Base-by-base conservation (phyloP, 2,329 filamentous ascomycete genomes). In the Pseudogymnoascus sp. region DNA sequence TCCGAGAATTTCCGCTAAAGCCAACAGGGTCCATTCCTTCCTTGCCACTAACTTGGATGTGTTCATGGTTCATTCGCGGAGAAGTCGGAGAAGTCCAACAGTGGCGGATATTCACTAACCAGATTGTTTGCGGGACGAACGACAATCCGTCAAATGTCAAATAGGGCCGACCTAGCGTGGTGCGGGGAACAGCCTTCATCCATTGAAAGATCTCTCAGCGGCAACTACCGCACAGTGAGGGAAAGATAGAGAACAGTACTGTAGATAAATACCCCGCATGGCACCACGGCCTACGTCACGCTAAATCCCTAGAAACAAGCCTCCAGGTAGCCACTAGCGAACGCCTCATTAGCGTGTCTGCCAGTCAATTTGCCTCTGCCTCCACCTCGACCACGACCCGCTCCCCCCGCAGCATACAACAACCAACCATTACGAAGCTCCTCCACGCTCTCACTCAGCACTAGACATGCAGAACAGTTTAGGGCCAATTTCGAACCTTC, bases 281-380 rank as follows among this genome's bases (percentile, higher is more conserved):
- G 6, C 21, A 23, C 2, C 37, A 38, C 37, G 37, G n/a, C n/a
- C n/a, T 16, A 16, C 37, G 37, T 38, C 37, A 38, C 14, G 37
- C 37, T 38, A 38, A 38, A 38, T 38, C 4, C 37, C 37, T n/a
- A 38, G n/a, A 38, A 38, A 38, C 37, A 38, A n/a, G 37, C 37
- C 11, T 75, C 74, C 3, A 23, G 21, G 21, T 66, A 76, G 80
- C 38, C 79, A 78, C 1, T 69, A 80, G 12, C 79, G 78, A 25
- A 63, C 61, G 62, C 49, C 55, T 60, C 23, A 49, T 18, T 38
- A 49, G 25, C 55, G 28, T 7, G 25, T 52, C 25, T 21, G 8
- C 23, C 25, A 60, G 25, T 59, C 41, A 35, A 63, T 63, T 25
- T 61, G 58, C 41, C 40, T 63, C n/a, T 21, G 23, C 6, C 40